Base-by-base conservation (phyloP, 2,329 filamentous ascomycete genomes). In the Sporothrix brunneoviolacea region DNA sequence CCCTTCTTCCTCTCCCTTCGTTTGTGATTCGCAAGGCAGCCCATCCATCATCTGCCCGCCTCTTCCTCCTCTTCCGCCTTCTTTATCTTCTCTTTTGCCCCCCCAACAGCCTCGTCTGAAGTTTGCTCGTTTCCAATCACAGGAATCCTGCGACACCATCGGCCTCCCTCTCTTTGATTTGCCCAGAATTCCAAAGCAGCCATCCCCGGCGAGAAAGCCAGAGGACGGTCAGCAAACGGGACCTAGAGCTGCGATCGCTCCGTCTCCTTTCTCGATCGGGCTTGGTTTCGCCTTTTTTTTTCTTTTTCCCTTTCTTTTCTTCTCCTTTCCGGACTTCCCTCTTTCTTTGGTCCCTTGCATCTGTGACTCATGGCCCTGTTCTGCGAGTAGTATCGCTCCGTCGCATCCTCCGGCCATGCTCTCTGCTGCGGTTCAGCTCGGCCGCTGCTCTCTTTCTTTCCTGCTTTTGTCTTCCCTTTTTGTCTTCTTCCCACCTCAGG, bases 11-110 rank as follows among this genome's bases (percentile, higher is more conserved):
- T 36, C 18, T 16, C 6, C n/a, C 36, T 32, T 22, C 3, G 15
- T 45, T 27, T 22, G 10, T 44, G 27, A 16, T 38, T 38, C 33
- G n/a, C 43, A 46, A 46, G 43, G 43, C 43, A 46, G n/a, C 43
- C 21, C 33, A 19, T 46, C 10, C n/a, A n/a, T n/a, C n/a, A n/a
- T n/a, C n/a, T n/a, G n/a, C n/a, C n/a, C n/a, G n/a, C n/a, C n/a
- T n/a, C n/a, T n/a, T n/a, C n/a, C n/a, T n/a, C n/a, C n/a, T n/a
- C n/a, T n/a, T n/a, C n/a, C n/a, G n/a, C n/a, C n/a, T n/a, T n/a
- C n/a, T n/a, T n/a, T n/a, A n/a, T n/a, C n/a, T n/a, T n/a, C n/a
- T n/a, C n/a, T n/a, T n/a, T n/a, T n/a, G n/a, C n/a, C n/a, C n/a
- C n/a, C n/a, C n/a, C n/a, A n/a, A n/a, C n/a, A n/a, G n/a, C n/a